A percentile compares a stretch with the other conserved stretches of the same genome.
Evolutionary conservation across 2,329 filamentous ascomycete genomes (phyloP).

Genomic region (Penicillium sp.): DNA sequence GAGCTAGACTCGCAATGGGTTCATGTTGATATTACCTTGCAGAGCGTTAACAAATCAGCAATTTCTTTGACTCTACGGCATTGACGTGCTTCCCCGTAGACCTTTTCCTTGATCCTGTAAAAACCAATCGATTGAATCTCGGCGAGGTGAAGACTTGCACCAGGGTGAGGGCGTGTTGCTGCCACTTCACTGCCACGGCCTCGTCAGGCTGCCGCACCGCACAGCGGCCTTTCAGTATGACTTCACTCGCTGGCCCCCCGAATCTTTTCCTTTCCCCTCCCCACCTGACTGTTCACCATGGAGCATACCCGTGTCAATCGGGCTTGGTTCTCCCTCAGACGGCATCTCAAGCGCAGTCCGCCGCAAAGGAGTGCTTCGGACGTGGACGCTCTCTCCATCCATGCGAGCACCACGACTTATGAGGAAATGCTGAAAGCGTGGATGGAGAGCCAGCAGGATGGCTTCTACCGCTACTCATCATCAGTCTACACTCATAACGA

Average conservation of each 20-base stretch:
- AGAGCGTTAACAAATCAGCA: slow-evolving; percentile 26
- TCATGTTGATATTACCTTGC: slow-evolving; percentile 32
- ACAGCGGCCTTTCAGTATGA: too few relatives aligned
- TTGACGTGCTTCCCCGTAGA: not conserved
- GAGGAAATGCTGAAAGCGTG: not conserved
- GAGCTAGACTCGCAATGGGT: slow-evolving; percentile 37
- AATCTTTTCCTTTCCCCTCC: too few relatives aligned
- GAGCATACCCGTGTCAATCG: not conserved
- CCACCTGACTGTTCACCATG: slow-evolving; percentile 1
- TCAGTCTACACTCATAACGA: slow-evolving; percentile 6
- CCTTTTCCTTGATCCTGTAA: not conserved
- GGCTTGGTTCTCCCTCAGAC: slow-evolving; percentile 12
- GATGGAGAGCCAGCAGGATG: slow-evolving; percentile 8
- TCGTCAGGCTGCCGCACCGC: too few relatives aligned
- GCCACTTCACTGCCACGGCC: too few relatives aligned
- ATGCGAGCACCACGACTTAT: too few relatives aligned
- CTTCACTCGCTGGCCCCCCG: too few relatives aligned
- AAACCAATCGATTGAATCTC: not conserved
- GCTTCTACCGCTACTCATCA: slow-evolving; percentile 30
- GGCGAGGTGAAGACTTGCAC: too few relatives aligned
- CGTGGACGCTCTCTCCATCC: too few relatives aligned
- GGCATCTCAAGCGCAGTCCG: slow-evolving; percentile 11
- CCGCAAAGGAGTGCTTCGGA: too few relatives aligned
- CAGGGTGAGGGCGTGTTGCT: too few relatives aligned
- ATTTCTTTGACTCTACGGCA: slow-evolving; percentile 18